Conservation (phyloP, 441 rosid species). For the Corymbia citriodora region DNA sequence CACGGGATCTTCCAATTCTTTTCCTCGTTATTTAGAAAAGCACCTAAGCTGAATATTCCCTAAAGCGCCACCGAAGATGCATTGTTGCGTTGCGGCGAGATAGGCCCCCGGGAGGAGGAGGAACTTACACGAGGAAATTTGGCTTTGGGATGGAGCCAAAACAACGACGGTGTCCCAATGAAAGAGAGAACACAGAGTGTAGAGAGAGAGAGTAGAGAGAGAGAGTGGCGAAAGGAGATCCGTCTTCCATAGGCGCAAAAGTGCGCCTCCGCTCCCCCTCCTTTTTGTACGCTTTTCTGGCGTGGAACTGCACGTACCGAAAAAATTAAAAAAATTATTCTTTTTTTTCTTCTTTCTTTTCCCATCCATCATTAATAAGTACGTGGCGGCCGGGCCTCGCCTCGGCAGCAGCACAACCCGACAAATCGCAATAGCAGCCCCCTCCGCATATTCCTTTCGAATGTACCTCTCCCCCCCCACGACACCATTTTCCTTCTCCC, state of each 20-base stretch:
- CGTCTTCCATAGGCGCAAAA: not conserved
- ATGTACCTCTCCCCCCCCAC: constrained; percentile 26
- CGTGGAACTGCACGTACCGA: not conserved
- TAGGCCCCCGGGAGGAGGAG: not conserved
- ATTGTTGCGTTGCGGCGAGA: fast-evolving
- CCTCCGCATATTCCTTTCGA: constrained; percentile 60
- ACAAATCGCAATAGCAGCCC: not conserved
- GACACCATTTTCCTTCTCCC: not conserved
- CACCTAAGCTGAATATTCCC: not conserved
- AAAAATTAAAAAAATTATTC: fast-evolving
- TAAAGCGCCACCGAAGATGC: not conserved
- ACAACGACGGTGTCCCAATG: not conserved
- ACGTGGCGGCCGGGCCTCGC: constrained; percentile 50
- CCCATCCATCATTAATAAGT: not conserved
- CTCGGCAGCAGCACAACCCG: constrained; percentile 3
- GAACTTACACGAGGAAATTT: not conserved
- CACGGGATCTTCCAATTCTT: not conserved
- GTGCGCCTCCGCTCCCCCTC: not conserved
- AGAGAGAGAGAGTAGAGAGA: not conserved
- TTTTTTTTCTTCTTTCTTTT: not conserved
- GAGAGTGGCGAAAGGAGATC: not conserved
- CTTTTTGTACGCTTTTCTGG: not conserved
- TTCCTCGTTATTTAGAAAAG: not conserved
- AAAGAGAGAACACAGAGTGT: not conserved
- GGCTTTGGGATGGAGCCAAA: not conserved